Evolutionary conservation across 108 stramenopile species (phyloP).

Genomic region (Stephanodiscus triporus): DNA sequence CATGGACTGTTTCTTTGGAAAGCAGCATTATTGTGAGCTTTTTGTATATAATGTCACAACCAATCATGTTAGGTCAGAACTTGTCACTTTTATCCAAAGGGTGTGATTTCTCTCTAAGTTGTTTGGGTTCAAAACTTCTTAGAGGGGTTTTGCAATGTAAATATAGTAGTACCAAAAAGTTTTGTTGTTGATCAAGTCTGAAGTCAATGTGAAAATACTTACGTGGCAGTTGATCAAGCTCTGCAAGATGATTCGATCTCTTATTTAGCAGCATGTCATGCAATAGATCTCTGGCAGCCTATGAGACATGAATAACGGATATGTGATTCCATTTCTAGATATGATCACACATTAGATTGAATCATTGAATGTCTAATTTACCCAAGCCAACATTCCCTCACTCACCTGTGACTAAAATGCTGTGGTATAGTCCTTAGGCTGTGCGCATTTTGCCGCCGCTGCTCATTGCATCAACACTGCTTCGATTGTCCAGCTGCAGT

Average conservation of each 20-base stretch:
- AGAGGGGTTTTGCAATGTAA: neutral
- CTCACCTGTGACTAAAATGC: constrained; percentile 51
- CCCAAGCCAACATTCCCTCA: neutral
- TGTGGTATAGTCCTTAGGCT: constrained; percentile 20
- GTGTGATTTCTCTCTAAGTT: too few relatives aligned
- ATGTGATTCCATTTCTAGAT: too few relatives aligned
- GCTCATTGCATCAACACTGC: constrained; percentile 39
- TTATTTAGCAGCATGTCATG: constrained; percentile 28
- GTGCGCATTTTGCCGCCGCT: constrained; percentile 35
- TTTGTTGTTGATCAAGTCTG: too few relatives aligned
- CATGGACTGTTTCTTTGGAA: too few relatives aligned
- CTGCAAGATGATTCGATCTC: neutral
- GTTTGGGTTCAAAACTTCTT: too few relatives aligned
- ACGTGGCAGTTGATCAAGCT: constrained; percentile 15
- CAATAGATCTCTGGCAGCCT: too few relatives aligned
- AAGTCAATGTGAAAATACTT: neutral
- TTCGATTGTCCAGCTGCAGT: constrained; percentile 46
- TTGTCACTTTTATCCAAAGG: too few relatives aligned
- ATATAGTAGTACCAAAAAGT: neutral
- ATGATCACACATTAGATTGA: neutral
- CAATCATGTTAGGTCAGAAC: too few relatives aligned
- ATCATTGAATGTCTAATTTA: neutral
- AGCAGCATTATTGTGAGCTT: too few relatives aligned
- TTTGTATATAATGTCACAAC: too few relatives aligned
- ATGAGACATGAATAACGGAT: neutral